phyloP scores from a whole-genome alignment of 1,139 yeast genomes.

The Tardiomyces depauwii region DNA sequence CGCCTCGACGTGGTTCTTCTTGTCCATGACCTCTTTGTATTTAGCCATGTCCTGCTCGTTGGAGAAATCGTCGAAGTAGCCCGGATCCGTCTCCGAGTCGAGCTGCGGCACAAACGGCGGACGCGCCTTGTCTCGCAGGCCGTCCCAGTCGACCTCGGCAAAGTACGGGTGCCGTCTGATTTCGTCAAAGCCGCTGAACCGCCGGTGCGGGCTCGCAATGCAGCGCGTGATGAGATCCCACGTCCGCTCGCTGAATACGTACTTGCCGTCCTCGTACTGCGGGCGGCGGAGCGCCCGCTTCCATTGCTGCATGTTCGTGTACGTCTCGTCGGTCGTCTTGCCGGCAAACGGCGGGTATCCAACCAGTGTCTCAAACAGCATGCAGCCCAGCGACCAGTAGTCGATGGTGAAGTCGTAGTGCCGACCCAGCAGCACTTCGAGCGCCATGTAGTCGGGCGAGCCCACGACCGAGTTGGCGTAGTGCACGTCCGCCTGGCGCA shows the following conservation, averaged over 20 bases:
- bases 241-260: constrained; percentile 90
- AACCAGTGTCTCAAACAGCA: constrained; percentile 81
- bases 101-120: constrained; percentile 97
- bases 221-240: constrained; percentile 75
- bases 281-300: constrained; percentile 82
- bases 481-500: constrained; percentile 52
- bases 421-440: constrained; percentile 91
- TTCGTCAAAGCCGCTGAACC: constrained; percentile 71
- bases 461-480: constrained; percentile 96
- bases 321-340: constrained; percentile 85
- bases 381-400: constrained; percentile 97
- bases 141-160: constrained; percentile 69
- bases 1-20: constrained; percentile 75
- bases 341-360: constrained; percentile 98
- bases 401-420: constrained; percentile 93
- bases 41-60: constrained; percentile 96
- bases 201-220: constrained; percentile 66
- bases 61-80: constrained; percentile 95
- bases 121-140: constrained; percentile 40
- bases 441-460: constrained; percentile 98
- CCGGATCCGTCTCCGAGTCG: constrained; percentile 96
- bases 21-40: constrained; percentile 91
- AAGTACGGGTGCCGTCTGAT: constrained; percentile 74
- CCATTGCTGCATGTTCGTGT: constrained; percentile 90
- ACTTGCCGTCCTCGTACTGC: constrained; percentile 81